Base-by-base conservation (phyloP, 2,329 filamentous ascomycete species). In the Cadophora luteo-olivacea region DNA sequence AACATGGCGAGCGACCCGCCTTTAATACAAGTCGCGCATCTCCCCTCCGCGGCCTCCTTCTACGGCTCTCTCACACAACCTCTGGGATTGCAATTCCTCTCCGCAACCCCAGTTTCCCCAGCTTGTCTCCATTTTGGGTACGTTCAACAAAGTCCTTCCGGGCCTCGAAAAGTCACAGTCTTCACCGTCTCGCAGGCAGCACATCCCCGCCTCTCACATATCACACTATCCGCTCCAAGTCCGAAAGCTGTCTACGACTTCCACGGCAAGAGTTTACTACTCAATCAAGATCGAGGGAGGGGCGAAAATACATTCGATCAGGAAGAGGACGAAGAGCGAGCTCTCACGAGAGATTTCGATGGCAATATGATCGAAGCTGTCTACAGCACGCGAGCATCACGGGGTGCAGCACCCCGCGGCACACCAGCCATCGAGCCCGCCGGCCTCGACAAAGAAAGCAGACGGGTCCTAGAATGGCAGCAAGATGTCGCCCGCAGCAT, bases 351-450 rank as follows among this genome's bases (percentile, higher is more conserved):
- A 69, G 93, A 97, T 79, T 85, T 92, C 65, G 93, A 97, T 81
- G 92, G 92, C 62, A 97, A 97, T 81, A 91, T 87, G 74, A 89
- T 97, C 77, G 92, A 96, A 77, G 91, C 92, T 36, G 87, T 94
- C 11, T 69, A 67, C 24, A 41, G 19, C 41, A 57, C 62, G 6
- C 54, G 57, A 25, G 84, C 66, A 25, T 64, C 65, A 41, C 63
- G 63, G 49, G 66, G n/a, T 9, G 25, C n/a, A 2, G 45, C 12
- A 22, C 29, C 22, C 25, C 25, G 9, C 19, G 51, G 12, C n/a
- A 36, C 57, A 12, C 29, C 57, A 11, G 62, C 58, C 0, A 65
- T 74, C 75, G 51, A 78, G 79, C 74, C 70, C 9, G 70, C 73
- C 1, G 66, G 71, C 2, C 70, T 73, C 2, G 72, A 73, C 29